Base-by-base conservation (phyloP, 1,284 basidiomycete genomes). In the Heterobasidion irregulare region DNA sequence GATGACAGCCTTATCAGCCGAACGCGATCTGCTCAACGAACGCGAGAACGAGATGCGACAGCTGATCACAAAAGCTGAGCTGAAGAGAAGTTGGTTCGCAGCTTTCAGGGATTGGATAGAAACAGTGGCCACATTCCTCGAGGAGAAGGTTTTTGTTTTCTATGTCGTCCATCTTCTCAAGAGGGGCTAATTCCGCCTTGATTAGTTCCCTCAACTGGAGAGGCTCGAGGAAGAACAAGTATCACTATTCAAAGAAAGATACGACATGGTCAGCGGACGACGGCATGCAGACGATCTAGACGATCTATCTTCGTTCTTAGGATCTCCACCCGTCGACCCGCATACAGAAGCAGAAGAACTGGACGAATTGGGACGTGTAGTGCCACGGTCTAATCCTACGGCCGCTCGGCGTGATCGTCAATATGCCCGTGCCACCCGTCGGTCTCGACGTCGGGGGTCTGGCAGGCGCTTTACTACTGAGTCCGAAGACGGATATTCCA, bases 31-130 rank as follows among this genome's bases (percentile, higher is more conserved):
- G 58, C 73, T 96, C 1, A 86, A 92, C 50, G 68, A 75, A 19
- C 84, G 92, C 55, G 94, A 96, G 67, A 72, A 71, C 16, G 91
- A 94, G 59, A 75, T 98, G 68, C 79, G 93, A 13, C 75, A 80
- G 33, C 86, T 95, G 76, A 86, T 97, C 3, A 79, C 78, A 47
- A 76, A 77, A 56, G 87, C 92, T 0, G 94, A 94, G 66, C 78
- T 75, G 49, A 96, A 96, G 69, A 76, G 89, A 49, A 84, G 86
- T 47, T 98, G 93, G 92, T 94, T 96, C 62, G 76, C 76, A 13
- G 84, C 84, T 53, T 93, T 98, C 72, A 78, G 79, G 57, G 86
- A 89, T 45, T 95, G 92, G 86, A 76, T 95, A 0, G 94, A 98
- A 67, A 84, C 83, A 61, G 80, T 97, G 5, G 94, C 92, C 1